Evolutionary conservation across 225 moss, liverwort and hornwort genomes (phyloP).

Genomic region (Bryum argenteum): DNA sequence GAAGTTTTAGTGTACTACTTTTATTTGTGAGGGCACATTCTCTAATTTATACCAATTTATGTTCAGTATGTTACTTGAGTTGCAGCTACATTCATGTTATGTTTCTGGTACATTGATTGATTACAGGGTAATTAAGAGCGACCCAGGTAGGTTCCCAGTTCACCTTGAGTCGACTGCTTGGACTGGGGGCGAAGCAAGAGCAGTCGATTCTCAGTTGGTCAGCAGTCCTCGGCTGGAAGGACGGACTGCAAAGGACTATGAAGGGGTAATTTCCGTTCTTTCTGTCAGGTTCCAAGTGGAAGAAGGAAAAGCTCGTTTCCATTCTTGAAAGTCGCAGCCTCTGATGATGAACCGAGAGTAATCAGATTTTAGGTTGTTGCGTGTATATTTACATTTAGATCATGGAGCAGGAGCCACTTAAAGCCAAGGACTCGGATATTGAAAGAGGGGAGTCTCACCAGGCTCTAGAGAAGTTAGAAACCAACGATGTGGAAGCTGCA

Average conservation of each 20-base stretch:
- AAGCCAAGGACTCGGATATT: slow-evolving; percentile 37
- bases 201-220: slow-evolving; percentile 22
- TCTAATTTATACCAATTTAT: slow-evolving; percentile 10
- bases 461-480: slow-evolving; percentile 32
- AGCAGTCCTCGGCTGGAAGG: slow-evolving; percentile 38
- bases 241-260: slow-evolving; percentile 37
- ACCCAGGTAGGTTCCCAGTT: slow-evolving; percentile 55
- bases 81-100: background rate
- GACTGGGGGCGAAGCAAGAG: slow-evolving; percentile 40
- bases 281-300: slow-evolving; percentile 13
- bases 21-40: background rate
- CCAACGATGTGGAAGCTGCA: slow-evolving; percentile 38
- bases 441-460: slow-evolving; percentile 37
- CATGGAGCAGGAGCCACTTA: slow-evolving; percentile 41
- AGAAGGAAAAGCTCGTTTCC: slow-evolving; percentile 13
- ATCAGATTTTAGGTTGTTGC: slow-evolving; percentile 19
- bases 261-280: slow-evolving; percentile 39
- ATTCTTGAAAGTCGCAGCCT: background rate
- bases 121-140: slow-evolving; percentile 57
- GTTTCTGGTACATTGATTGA: slow-evolving; percentile 23
- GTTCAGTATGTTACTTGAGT: background rate
- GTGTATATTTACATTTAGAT: slow-evolving; percentile 15
- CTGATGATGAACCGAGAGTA: slow-evolving; percentile 8
- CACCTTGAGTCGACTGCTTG: slow-evolving; percentile 33
- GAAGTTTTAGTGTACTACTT: slow-evolving; percentile 12